phyloP scores from a whole-genome alignment of 805 yeast genomes.

The Pichia manshurica region DNA sequence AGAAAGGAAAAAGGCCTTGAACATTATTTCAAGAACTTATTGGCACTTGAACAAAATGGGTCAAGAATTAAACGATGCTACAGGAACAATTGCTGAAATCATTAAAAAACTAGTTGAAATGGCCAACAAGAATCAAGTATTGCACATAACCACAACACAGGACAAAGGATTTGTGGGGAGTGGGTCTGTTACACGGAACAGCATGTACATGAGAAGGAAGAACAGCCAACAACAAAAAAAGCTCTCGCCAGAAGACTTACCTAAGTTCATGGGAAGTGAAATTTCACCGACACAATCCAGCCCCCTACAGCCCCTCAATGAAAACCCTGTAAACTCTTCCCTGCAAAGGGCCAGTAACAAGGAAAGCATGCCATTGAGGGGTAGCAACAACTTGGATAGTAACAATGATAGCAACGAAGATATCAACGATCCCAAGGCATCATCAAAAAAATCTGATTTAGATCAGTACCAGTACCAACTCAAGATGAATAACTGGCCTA shows the following conservation, averaged over 20 bases:
- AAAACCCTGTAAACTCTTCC: not conserved
- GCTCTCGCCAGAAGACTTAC: slow-evolving; percentile 21
- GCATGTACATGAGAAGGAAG: slow-evolving; percentile 9
- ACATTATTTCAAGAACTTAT: slow-evolving; percentile 45
- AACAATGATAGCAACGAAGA: not conserved
- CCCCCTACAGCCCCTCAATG: not conserved
- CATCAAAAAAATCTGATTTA: not conserved
- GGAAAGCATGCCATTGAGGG: not conserved
- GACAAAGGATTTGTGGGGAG: slow-evolving; percentile 16
- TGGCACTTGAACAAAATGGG: slow-evolving; percentile 57
- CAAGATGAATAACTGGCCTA: not conserved
- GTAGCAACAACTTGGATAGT: not conserved
- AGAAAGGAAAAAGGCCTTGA: slow-evolving; percentile 39
- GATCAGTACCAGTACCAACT: not conserved
- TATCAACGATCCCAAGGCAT: not conserved
- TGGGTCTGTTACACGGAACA: slow-evolving; percentile 12
- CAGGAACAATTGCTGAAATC: slow-evolving; percentile 53
- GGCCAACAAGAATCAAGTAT: slow-evolving; percentile 28
- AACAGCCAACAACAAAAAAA: slow-evolving; percentile 22
- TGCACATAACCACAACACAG: slow-evolving; percentile 4
- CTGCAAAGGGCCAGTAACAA: not conserved
- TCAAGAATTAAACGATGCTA: slow-evolving; percentile 51
- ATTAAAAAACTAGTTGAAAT: slow-evolving; percentile 46
- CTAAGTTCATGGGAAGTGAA: slow-evolving; percentile 3
- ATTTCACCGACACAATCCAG: not conserved